Conservation (phyloP, 139 green algal genomes). For the Closterium sp. region DNA sequence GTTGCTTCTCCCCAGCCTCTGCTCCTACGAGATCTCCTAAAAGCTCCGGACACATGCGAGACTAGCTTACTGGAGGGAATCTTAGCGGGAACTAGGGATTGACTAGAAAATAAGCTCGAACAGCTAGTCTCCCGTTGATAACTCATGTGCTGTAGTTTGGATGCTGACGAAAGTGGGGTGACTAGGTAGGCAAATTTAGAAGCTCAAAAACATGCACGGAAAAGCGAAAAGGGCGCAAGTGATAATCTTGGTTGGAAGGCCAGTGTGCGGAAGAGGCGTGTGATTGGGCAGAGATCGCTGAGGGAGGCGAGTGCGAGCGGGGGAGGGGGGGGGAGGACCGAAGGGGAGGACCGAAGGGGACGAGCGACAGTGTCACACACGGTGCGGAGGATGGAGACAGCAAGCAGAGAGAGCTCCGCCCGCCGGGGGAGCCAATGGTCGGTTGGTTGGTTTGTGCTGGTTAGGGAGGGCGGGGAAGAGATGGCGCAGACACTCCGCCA, state of each 20-base stretch:
- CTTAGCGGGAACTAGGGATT: not conserved
- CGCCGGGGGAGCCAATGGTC: too few relatives aligned
- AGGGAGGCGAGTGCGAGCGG: not conserved
- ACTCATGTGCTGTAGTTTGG: not conserved
- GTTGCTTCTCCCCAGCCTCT: not conserved
- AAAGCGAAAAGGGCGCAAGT: not conserved
- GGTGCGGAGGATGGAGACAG: not conserved
- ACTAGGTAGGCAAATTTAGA: not conserved
- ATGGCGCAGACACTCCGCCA: not conserved
- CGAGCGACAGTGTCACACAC: too few relatives aligned
- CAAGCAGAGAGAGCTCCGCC: not conserved
- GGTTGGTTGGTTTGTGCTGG: too few relatives aligned
- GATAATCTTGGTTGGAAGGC: not conserved
- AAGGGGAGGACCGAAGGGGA: not conserved
- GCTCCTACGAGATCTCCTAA: not conserved
- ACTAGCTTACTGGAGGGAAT: not conserved
- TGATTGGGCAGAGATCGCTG: not conserved
- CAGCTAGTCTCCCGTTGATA: not conserved
- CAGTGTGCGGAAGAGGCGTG: not conserved
- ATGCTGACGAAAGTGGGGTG: too few relatives aligned
- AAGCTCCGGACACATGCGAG: not conserved
- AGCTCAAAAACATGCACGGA: not conserved
- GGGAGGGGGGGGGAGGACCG: not conserved
- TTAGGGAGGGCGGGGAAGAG: not conserved
- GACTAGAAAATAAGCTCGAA: not conserved